Evolutionary conservation across 73 alveolate genomes (phyloP).

Genomic region (Diophrys sp.): DNA sequence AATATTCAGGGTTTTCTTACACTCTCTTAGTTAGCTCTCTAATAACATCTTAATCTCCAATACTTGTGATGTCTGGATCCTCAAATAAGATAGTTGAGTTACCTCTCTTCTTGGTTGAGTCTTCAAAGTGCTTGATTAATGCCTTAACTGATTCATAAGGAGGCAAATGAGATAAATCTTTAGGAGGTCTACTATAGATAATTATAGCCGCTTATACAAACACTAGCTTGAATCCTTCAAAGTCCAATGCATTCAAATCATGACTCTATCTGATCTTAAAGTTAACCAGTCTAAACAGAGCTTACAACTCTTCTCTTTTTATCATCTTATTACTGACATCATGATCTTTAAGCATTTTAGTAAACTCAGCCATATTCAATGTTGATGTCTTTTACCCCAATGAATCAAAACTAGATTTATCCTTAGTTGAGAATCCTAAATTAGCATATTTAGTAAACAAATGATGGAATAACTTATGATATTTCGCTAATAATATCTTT

Average conservation of each 20-base stretch:
- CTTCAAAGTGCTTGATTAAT: constrained; percentile 43
- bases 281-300: constrained; percentile 40
- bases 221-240: constrained; percentile 37
- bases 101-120: constrained; percentile 60
- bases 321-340: constrained; percentile 41
- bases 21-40: constrained; percentile 45
- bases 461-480: constrained; percentile 57
- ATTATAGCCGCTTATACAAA: constrained; percentile 25
- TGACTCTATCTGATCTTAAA: constrained; percentile 13
- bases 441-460: constrained; percentile 67
- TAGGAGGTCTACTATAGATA: constrained; percentile 24
- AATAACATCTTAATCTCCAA: constrained; percentile 46
- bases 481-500: constrained; percentile 35
- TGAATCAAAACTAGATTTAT: constrained; percentile 14
- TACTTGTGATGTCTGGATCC: constrained; percentile 58
- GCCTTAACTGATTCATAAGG: constrained; percentile 23
- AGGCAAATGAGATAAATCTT: constrained; percentile 16
- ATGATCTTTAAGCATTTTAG: constrained; percentile 69
- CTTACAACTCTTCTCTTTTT: constrained; percentile 34
- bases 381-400: constrained; percentile 1
- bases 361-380: constrained; percentile 11
- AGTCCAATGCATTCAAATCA: constrained; percentile 36
- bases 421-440: constrained; percentile 36
- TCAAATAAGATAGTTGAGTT: constrained; percentile 47
- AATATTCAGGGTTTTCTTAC: constrained; percentile 38